Base-by-base conservation (phyloP, 768 basidiomycete genomes). In the Terana coerulea region DNA sequence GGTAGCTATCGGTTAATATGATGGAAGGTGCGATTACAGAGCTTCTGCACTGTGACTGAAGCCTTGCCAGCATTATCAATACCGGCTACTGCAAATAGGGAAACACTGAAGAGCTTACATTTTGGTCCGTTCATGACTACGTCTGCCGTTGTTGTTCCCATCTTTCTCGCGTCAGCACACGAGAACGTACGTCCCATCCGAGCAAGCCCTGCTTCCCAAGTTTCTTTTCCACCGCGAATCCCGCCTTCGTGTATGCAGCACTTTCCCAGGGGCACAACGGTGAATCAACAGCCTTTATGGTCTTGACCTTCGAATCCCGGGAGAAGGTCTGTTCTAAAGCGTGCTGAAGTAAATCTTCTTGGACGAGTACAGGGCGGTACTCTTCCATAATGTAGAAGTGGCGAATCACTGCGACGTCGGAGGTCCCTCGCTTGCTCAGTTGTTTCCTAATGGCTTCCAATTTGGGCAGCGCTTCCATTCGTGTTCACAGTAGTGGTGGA, bases 301-400 rank as follows among this genome's bases (percentile, higher is more conserved):
- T 65, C 54, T 76, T 63, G 49, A 86, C 65, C 15, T 61, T 65
- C 9, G 62, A 43, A 47, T 74, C 66, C 8, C 67, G 59, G 11
- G 70, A 63, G 63, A 91, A 89, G n/a, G 81, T 78, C 49, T 77
- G 73, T 28, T 71, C 64, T 22, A 83, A 62, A 0, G 84, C 86
- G 60, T 80, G 73, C n/a, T 71, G 61, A 7, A 91, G 69, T 25
- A 91, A 63, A 61, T 91, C 88, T 15, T 79, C 68, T 61, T 90
- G 86, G 36, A 87, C 72, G 11, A 72, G 72, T 21, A 77, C 67
- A 7, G 58, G 57, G 44, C 86, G 78, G 59, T 80, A 91, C 14
- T 69, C 71, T 56, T 84, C 83, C 34, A 88, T 84, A 22, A 87
- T 77, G 58, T 79, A 84, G 66, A 90, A 84, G 63, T 91, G 89